These are phyloP conservation scores for Cordyceps tenuipes DNA, from an alignment of 2,329 filamentous ascomycete genomes.

Conservation along the genomic window DNA sequence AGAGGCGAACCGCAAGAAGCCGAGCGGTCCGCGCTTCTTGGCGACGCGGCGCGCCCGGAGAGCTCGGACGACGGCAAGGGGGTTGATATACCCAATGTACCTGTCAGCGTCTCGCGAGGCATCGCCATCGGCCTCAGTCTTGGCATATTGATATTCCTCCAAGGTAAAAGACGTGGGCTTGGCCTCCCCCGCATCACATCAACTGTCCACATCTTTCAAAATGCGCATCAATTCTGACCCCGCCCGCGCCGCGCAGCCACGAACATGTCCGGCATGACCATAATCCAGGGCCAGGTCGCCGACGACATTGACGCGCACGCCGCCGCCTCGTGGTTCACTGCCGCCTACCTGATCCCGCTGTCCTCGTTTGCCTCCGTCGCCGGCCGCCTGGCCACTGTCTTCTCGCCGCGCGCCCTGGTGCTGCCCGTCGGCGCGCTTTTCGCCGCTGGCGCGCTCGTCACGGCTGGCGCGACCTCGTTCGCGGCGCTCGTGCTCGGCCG, in stretches of 20 bases:
- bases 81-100: constrained; percentile 1
- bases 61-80: background rate
- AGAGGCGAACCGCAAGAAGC: background rate
- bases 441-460: constrained; percentile 54
- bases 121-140: constrained; percentile 5
- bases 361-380: constrained; percentile 59
- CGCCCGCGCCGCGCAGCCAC: constrained; percentile 30
- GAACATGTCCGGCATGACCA: constrained; percentile 76
- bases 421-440: constrained; percentile 51
- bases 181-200: too few species aligned
- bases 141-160: constrained; percentile 44
- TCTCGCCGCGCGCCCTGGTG: constrained; percentile 59
- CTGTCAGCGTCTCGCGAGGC: background rate
- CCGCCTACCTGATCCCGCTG: constrained; percentile 58
- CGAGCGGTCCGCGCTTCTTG: background rate
- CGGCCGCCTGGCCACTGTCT: constrained; percentile 66
- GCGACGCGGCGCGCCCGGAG: background rate
- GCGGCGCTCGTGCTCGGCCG: constrained; percentile 60
- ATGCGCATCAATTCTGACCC: background rate
- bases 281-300: constrained; percentile 70
- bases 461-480: constrained; percentile 51
- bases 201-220: background rate
- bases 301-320: constrained; percentile 66
- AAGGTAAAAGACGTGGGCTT: constrained; percentile 33
- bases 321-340: constrained; percentile 72